These are phyloP conservation scores for Rubia peregrina DNA, from an alignment of 305 asterid species.

Conservation along the genomic window DNA sequence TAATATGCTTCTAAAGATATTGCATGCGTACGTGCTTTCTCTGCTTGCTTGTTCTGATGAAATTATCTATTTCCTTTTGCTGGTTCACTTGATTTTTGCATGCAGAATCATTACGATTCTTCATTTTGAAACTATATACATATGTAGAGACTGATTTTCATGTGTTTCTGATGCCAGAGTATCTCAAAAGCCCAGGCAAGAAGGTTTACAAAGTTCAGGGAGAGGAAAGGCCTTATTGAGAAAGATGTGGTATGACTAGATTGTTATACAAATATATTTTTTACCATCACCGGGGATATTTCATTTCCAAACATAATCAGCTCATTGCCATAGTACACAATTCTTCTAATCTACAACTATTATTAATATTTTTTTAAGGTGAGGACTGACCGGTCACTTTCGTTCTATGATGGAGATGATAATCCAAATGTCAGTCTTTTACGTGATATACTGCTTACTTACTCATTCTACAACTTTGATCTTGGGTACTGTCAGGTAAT, in stretches of 20 bases:
- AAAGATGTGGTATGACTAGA: conserved; percentile 84
- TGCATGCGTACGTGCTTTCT: not conserved
- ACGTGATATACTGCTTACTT: conserved; percentile 87
- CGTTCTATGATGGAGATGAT: conserved; percentile 95
- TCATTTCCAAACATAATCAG: not conserved
- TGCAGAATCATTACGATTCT: not conserved
- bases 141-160: conserved; percentile 11
- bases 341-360: not conserved
- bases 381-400: conserved; percentile 85
- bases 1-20: not conserved
- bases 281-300: not conserved
- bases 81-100: not conserved
- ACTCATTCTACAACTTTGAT: conserved; percentile 98
- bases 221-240: conserved; percentile 94
- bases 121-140: not conserved
- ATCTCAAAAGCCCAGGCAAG: conserved; percentile 76
- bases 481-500: conserved; percentile 99
- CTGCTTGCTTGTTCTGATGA: not conserved
- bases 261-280: not conserved
- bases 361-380: conserved; percentile 37
- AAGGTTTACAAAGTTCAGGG: conserved; percentile 91
- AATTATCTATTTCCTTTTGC: not conserved
- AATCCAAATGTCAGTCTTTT: conserved; percentile 80
- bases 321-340: not conserved
- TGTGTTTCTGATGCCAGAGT: conserved; percentile 40